Conservation (phyloP, 2,329 filamentous ascomycete genomes). For the Coniochaeta sp. region DNA sequence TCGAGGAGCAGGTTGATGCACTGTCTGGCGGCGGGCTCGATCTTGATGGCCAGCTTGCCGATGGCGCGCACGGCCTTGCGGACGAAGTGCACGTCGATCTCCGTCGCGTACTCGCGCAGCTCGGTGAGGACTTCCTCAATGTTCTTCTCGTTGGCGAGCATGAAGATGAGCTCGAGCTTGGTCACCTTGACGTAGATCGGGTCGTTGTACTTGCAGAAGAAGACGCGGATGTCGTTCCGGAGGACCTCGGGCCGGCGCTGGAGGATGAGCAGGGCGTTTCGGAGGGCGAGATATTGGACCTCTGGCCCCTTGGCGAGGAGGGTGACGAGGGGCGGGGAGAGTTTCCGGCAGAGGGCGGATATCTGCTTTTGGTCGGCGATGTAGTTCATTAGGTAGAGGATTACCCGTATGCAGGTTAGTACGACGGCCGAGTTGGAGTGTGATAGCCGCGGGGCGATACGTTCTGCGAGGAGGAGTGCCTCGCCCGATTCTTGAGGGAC, state of each 20-base stretch:
- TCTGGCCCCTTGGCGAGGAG: conserved; percentile 93
- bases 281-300: conserved; percentile 92
- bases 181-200: conserved; percentile 99
- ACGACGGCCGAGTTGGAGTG: conserved; percentile 97
- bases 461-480: conserved; percentile 82
- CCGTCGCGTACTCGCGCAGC: conserved; percentile 90
- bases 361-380: conserved; percentile 89
- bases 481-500: conserved; percentile 87
- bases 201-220: conserved; percentile 99
- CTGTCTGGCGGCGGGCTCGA: conserved; percentile 81
- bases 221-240: conserved; percentile 93
- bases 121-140: conserved; percentile 94
- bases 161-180: conserved; percentile 97
- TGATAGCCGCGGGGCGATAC: conserved; percentile 89
- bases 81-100: conserved; percentile 98
- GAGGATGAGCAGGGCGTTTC: conserved; percentile 89
- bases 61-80: conserved; percentile 96
- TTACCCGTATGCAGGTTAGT: conserved; percentile 90
- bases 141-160: conserved; percentile 92
- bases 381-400: conserved; percentile 98
- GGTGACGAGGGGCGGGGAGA: conserved; percentile 91
- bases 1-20: conserved; percentile 93
- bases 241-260: conserved; percentile 89
- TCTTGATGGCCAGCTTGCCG: conserved; percentile 97
- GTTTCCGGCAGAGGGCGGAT: conserved; percentile 77